phyloP scores from a whole-genome alignment of 305 asterid species.

The Fraxinus platypoda region DNA sequence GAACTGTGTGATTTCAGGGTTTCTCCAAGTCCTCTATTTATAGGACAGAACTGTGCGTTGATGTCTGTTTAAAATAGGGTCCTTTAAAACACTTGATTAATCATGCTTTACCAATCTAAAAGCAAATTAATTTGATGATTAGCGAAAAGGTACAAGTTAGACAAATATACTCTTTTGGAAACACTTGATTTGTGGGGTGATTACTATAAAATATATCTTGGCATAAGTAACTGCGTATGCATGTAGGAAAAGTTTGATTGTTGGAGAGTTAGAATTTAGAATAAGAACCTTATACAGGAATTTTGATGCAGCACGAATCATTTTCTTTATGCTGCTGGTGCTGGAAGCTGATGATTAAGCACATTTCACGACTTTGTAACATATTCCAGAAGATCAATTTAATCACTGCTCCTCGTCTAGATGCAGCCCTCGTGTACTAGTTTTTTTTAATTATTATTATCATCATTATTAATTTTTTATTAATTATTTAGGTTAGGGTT shows the following conservation, averaged over 20 bases:
- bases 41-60: conserved; percentile 17
- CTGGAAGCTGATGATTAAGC: background rate
- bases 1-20: conserved; percentile 16
- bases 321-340: background rate
- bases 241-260: background rate
- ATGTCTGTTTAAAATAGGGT: background rate
- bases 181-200: background rate
- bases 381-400: background rate
- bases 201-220: background rate
- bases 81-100: background rate
- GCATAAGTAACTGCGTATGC: background rate
- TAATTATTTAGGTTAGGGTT: background rate
- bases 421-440: background rate
- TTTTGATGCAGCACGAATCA: background rate
- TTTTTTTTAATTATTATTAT: background rate
- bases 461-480: background rate
- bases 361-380: background rate
- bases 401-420: background rate
- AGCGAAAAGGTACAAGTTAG: background rate
- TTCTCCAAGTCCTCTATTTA: conserved; percentile 33
- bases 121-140: background rate
- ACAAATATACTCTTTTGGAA: background rate
- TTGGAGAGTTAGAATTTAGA: background rate
- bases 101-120: background rate
- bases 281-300: background rate